Base-by-base conservation (phyloP, 2,329 filamentous ascomycete genomes). In the Verticillium dahliae region DNA sequence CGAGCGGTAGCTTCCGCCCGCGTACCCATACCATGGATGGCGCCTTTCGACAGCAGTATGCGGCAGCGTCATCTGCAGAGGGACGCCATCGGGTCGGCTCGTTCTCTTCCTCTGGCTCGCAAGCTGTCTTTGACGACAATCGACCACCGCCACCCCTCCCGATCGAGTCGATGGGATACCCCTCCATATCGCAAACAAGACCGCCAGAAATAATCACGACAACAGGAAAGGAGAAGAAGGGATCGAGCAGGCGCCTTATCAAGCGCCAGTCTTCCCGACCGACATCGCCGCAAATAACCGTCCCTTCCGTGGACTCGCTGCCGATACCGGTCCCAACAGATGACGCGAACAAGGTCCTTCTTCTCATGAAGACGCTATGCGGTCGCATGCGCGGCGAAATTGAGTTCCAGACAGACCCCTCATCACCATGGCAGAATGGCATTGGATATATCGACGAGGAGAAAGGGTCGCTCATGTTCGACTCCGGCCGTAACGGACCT, bases 341-440 rank as follows among this genome's bases (percentile, higher is more conserved):
- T 22, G 88, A 92, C 73, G 86, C 89, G 45, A 88, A 88, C 67
- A 90, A 86, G 69, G 82, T 94, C 33, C 77, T 92, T 60, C 81
- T 86, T 68, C 76, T 95, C 63, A 94, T 95, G 90, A 90, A 88
- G 72, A 87, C 83, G 31, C 78, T 92, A 6, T 90, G 88, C 69
- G 91, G 91, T 34, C 84, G 87, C 66, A 95, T 94, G 90, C 87
- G 87, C 68, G 91, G 91, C 61, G 86, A 89, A 66, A 80, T 92
- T 35, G 88, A 91, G 65, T 94, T 91, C 70, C 85, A 89, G 67
- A 80, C 80, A 54, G 85, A 86, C 41, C 78, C 81, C 14, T 78
- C 79, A 31, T 85, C 82, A 15, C 79, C 82, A 1, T 95, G 91
- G 91, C 81, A 83, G 62, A 74, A 80, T 38, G 90, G 90, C n/a